These are phyloP conservation scores for Blastobotrys arbuscula DNA, from an alignment of 1,139 yeast genomes.

Conservation along the genomic window DNA sequence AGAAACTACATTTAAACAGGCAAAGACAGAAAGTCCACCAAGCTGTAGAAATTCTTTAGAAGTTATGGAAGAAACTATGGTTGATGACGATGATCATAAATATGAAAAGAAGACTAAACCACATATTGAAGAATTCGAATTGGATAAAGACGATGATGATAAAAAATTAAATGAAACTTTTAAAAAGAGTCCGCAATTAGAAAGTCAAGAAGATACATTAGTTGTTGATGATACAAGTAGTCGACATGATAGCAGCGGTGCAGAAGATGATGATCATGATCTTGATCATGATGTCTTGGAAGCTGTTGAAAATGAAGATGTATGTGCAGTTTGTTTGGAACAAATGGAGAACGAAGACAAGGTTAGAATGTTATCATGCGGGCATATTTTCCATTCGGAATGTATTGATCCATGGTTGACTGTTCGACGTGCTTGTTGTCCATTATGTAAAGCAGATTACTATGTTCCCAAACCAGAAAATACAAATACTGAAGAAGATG, in stretches of 20 bases:
- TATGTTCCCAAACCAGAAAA: constrained; percentile 27
- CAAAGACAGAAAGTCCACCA: constrained; percentile 14
- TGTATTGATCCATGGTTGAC: constrained; percentile 84
- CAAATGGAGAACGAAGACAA: constrained; percentile 53
- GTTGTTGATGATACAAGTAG: constrained; percentile 8
- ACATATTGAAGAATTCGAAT: neutral
- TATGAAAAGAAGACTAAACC: neutral
- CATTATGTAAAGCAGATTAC: constrained; percentile 61
- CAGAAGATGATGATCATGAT: constrained; percentile 10
- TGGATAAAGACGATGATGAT: neutral
- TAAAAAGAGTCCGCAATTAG: constrained; percentile 10
- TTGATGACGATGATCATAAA: neutral
- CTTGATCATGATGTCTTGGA: constrained; percentile 13
- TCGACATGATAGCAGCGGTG: neutral
- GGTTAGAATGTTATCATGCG: constrained; percentile 72
- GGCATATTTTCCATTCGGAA: constrained; percentile 75
- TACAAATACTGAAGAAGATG: constrained; percentile 1
- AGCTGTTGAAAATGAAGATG: constrained; percentile 38
- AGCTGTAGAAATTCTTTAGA: neutral
- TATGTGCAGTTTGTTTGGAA: constrained; percentile 78
- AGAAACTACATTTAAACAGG: constrained; percentile 48
- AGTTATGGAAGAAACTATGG: neutral
- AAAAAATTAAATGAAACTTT: neutral
- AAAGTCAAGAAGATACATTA: constrained; percentile 3
- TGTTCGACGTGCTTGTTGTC: constrained; percentile 73